Base-by-base conservation (phyloP, 192 early-diverging fungal species). In the Tieghemiomyces parasiticus region DNA sequence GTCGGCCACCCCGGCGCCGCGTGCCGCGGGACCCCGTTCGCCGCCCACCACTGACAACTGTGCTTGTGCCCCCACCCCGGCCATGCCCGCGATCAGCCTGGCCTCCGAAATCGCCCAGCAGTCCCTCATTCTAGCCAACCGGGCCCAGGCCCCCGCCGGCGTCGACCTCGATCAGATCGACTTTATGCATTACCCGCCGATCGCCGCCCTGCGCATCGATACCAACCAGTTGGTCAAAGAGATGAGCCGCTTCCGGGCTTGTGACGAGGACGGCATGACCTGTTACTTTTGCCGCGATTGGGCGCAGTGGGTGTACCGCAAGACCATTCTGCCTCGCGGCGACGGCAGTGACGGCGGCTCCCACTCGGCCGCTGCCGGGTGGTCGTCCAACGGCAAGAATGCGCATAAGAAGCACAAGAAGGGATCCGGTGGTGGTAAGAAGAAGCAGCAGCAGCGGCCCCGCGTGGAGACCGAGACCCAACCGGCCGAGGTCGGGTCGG, bases 211-310 rank as follows among this genome's bases (percentile, higher is more conserved):
- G n/a, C 77, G 78, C 59, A 75, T 89, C 16, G 83, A 86, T 25
- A 79, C 76, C 1, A 71, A 65, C 49, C 60, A 71, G 4, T 66
- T 86, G 42, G 72, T 81, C 32, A 89, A 89, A 61, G 85, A 89
- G 62, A 60, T 89, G 47, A 63, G 70, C 9, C 71, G 82, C 54
- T 89, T 82, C 62, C 76, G 86, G 10, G 74, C 85, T 20, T 89
- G 86, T 50, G 83, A 86, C 63, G 74, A 74, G 63, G 75, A 75
- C 52, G 81, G 76, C 26, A 78, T 79, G 64, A 69, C 74, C 61
- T 81, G 81, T 61, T 82, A 84, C 42, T 89, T 85, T 60, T 89
- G 86, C 60, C 81, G 86, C 33, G 86, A 89, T 66, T 89, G 86
- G 86, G 82, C 83, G 30, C 79, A 79, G 55, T 82, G 72, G 70